Percentiles rank a stretch among this genome's conserved stretches.
These are phyloP conservation scores for Heliamphora exappendiculata DNA, from an alignment of 148 eudicot species.

Conservation along the genomic window DNA sequence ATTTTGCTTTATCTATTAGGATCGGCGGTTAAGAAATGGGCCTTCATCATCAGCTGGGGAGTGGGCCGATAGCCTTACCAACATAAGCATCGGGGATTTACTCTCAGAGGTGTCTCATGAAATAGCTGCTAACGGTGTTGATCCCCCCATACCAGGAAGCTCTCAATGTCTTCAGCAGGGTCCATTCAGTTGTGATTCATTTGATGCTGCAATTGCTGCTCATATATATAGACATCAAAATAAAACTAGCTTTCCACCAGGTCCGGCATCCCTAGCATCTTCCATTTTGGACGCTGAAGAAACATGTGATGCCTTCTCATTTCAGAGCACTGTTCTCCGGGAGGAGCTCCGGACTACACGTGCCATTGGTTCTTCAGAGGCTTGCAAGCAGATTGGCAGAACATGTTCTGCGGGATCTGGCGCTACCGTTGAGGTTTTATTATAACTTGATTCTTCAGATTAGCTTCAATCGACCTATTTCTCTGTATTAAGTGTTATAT, in stretches of 20 bases:
- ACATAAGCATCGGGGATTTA: slow-evolving; percentile 61
- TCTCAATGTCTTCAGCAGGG: slow-evolving; percentile 42
- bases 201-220: slow-evolving; percentile 98
- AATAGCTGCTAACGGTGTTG: slow-evolving; percentile 27
- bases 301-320: slow-evolving; percentile 91
- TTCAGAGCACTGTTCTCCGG: slow-evolving; percentile 30
- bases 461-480: background rate
- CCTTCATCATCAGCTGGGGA: slow-evolving; percentile 42
- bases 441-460: background rate
- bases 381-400: slow-evolving; percentile 16
- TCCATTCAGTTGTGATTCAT: slow-evolving; percentile 77
- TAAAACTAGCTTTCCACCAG: slow-evolving; percentile 33
- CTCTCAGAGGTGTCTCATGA: slow-evolving; percentile 43
- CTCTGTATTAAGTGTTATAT: background rate
- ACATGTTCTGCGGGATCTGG: slow-evolving; percentile 24
- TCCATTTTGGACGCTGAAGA: slow-evolving; percentile 98
- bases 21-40: slow-evolving; percentile 27
- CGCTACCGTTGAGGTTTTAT: slow-evolving; percentile 40
- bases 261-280: slow-evolving; percentile 27
- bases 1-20: slow-evolving; percentile 25
- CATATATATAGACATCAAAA: slow-evolving; percentile 57
- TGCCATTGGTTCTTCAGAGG: slow-evolving; percentile 18
- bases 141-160: slow-evolving; percentile 24
- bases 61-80: slow-evolving; percentile 92
- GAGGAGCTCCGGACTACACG: slow-evolving; percentile 22